phyloP scores from a whole-genome alignment of 768 basidiomycete species.

The Lenzites betulinus region DNA sequence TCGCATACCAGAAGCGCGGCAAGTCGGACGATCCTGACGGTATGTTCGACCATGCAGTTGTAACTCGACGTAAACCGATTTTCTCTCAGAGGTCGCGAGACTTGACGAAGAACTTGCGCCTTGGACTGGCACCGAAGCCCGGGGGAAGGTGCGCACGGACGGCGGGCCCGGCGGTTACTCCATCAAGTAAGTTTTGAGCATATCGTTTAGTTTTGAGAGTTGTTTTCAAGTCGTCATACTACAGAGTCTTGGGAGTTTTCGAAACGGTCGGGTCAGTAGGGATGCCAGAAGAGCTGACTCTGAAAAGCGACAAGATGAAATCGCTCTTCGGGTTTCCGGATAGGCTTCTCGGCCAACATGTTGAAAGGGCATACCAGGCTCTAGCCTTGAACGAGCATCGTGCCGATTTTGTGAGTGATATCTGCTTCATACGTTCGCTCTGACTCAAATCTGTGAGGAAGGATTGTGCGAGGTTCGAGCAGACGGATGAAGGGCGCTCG shows the following conservation, averaged over 20 bases:
- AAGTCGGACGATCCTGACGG: conserved; percentile 50
- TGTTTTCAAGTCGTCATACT: not conserved
- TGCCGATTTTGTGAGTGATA: conserved; percentile 60
- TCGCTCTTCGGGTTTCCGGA: conserved; percentile 70
- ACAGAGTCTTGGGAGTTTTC: conserved; percentile 72
- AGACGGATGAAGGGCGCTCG: conserved; percentile 49
- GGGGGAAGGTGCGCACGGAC: conserved; percentile 54
- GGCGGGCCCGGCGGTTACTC: conserved; percentile 52
- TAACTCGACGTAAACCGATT: not conserved
- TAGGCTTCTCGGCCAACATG: conserved; percentile 57
- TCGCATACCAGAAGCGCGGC: conserved; percentile 61
- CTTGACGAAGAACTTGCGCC: conserved; percentile 49
- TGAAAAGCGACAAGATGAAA: conserved; percentile 43
- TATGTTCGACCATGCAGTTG: conserved; percentile 24
- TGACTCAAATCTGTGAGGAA: conserved; percentile 26
- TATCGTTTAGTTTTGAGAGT: not conserved
- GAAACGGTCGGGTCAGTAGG: conserved; percentile 79
- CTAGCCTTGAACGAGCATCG: conserved; percentile 69
- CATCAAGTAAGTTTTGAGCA: conserved; percentile 49
- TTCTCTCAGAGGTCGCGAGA: conserved; percentile 35
- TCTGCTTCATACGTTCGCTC: not conserved
- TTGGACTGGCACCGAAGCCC: conserved; percentile 56
- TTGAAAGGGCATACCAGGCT: conserved; percentile 68
- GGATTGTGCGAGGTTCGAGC: conserved; percentile 65
- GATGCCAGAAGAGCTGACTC: conserved; percentile 63